Evolutionary conservation across 2,329 filamentous ascomycete species (phyloP), one percentile per base, ranked within the genome.

Genomic region (Penicillium palitans): DNA sequence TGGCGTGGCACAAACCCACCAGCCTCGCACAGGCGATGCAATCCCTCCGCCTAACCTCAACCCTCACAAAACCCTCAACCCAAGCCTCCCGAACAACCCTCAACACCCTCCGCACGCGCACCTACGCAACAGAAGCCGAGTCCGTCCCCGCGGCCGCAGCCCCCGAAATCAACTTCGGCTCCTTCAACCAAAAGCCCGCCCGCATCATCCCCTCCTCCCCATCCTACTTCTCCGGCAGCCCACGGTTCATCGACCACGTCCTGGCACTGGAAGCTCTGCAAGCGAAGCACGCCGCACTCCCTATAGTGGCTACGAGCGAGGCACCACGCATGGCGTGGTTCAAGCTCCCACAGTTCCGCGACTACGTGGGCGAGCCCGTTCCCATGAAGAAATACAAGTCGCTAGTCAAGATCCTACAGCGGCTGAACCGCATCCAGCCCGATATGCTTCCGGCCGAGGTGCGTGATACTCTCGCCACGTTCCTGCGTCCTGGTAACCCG

Each of bases 221-320:
- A 3, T 95, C 93, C n/a, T 99, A 99, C 79, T 99, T 98, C 80
- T 93, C 91, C 52, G 89, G 89, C 52, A 88, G 88, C 61, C 90
- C 93, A 2, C 82, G 84, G 55, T 97, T 96, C 81, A 95, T 89
- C 76, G 95, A 99, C 77, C 85, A 90, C 69, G 85, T 90, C 67
- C 84, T 98, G 65, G 79, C 81, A 46, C 82, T 99, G 48, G 85
- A 91, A 67, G 81, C 84, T 12, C 83, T 98, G 25, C 78, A 90
- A 57, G 85, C 86, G 53, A 88, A 86, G 75, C 89, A 95, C 73
- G 83, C 86, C 57, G 81, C 86, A 27, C 83, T 98, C 15, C 95
- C 95, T 7, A 84, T 81, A 4, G 78, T 93, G 12, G 76, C 85
- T 1, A 74, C 85, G 0, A 83, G 82, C 58, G 83, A 93, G 58